A percentile compares a stretch with the other conserved stretches of the same genome.
Conservation (phyloP, 2,329 filamentous ascomycete genomes). For the Aspergillus viridinutans region DNA sequence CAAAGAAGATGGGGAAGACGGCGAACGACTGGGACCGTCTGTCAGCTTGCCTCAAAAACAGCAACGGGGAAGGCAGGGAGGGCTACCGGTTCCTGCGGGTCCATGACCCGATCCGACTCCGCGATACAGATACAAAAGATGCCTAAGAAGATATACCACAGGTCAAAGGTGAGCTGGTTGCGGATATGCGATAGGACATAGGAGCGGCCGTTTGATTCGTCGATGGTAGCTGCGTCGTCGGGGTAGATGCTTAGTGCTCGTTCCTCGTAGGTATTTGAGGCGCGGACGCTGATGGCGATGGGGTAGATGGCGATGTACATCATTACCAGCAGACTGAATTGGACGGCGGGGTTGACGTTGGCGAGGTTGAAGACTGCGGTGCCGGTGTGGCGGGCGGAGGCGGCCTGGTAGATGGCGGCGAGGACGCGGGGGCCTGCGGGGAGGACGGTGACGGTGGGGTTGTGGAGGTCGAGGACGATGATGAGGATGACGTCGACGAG, state of each 20-base stretch:
- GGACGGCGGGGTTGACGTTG: slow-evolving; percentile 51
- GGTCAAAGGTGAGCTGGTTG: slow-evolving; percentile 61
- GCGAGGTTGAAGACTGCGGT: slow-evolving; percentile 50
- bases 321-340: slow-evolving; percentile 69
- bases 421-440: slow-evolving; percentile 48
- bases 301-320: slow-evolving; percentile 98
- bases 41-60: not conserved
- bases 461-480: slow-evolving; percentile 49
- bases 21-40: slow-evolving; percentile 35
- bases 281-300: slow-evolving; percentile 84
- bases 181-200: slow-evolving; percentile 54
- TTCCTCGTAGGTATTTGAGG: slow-evolving; percentile 66
- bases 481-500: slow-evolving; percentile 55
- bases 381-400: slow-evolving; percentile 47
- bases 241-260: slow-evolving; percentile 56
- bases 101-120: slow-evolving; percentile 39
- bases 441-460: slow-evolving; percentile 41
- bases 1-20: slow-evolving; percentile 53
- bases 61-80: not conserved
- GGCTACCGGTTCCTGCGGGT: slow-evolving; percentile 23
- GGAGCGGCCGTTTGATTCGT: slow-evolving; percentile 25
- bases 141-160: slow-evolving; percentile 61
- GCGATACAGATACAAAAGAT: slow-evolving; percentile 56
- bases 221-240: slow-evolving; percentile 23
- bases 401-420: slow-evolving; percentile 57